phyloP scores from a whole-genome alignment of 2,329 filamentous ascomycete species.

The Metarhizium humberi region DNA sequence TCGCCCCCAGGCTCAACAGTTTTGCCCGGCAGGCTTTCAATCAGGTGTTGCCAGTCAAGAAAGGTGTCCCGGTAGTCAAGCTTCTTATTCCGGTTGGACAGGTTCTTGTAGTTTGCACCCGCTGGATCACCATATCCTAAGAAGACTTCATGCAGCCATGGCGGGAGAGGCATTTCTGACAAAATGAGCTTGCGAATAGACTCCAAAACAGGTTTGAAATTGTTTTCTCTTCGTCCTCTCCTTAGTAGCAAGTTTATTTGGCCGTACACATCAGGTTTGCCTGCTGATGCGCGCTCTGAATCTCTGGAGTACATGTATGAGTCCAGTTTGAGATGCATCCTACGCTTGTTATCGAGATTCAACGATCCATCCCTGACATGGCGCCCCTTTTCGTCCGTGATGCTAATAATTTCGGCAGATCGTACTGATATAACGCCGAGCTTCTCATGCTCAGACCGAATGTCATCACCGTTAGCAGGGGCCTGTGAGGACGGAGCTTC shows the following conservation, averaged over 20 bases:
- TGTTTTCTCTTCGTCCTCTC: slow-evolving; percentile 82
- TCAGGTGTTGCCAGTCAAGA: slow-evolving; percentile 86
- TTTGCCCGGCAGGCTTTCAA: slow-evolving; percentile 82
- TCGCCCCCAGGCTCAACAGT: slow-evolving; percentile 70
- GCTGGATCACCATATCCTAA: slow-evolving; percentile 93
- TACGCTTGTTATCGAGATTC: slow-evolving; percentile 58
- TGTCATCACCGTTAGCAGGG: slow-evolving; percentile 41
- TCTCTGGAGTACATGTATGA: slow-evolving; percentile 69
- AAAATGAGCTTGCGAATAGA: slow-evolving; percentile 81
- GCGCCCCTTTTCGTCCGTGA: slow-evolving; percentile 77
- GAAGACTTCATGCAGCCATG: slow-evolving; percentile 95
- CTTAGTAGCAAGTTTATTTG: slow-evolving; percentile 79
- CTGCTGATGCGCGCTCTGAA: slow-evolving; percentile 52
- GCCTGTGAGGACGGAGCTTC: slow-evolving; percentile 47
- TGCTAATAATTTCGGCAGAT: slow-evolving; percentile 75
- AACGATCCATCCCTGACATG: slow-evolving; percentile 53
- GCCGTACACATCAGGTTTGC: slow-evolving; percentile 73
- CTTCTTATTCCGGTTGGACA: slow-evolving; percentile 67
- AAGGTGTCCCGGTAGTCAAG: slow-evolving; percentile 94
- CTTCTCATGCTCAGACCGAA: slow-evolving; percentile 42
- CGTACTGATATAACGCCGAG: slow-evolving; percentile 64
- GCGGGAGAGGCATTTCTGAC: slow-evolving; percentile 75
- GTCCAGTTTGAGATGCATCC: slow-evolving; percentile 75
- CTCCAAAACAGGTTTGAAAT: slow-evolving; percentile 88
- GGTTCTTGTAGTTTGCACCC: slow-evolving; percentile 74